Percentiles rank a stretch among this genome's conserved stretches.
phyloP scores from a whole-genome alignment of 805 yeast genomes.

The Barnettozyma salicaria region DNA sequence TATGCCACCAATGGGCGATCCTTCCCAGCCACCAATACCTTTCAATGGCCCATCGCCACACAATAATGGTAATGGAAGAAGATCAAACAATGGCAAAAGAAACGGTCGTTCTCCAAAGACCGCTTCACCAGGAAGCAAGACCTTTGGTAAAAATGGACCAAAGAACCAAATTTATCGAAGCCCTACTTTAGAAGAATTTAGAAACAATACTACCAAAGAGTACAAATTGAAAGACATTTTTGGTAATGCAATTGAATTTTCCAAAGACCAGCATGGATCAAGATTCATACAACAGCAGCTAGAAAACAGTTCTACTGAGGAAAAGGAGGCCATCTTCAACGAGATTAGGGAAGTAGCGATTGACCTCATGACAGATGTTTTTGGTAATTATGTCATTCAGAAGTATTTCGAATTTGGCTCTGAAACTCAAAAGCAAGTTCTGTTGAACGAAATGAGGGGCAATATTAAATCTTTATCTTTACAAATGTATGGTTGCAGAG shows the following conservation, averaged over 20 bases:
- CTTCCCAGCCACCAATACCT: conserved; percentile 11
- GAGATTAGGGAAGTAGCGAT: conserved; percentile 72
- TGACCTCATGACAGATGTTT: conserved; percentile 90
- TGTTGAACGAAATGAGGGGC: conserved; percentile 68
- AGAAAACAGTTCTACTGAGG: conserved; percentile 54
- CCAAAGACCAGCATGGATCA: conserved; percentile 96
- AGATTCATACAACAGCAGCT: conserved; percentile 91
- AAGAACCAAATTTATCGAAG: conserved; percentile 58
- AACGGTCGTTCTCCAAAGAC: conserved; percentile 23
- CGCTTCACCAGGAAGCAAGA: conserved; percentile 20
- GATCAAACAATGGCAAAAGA: conserved; percentile 7
- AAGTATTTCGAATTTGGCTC: conserved; percentile 85
- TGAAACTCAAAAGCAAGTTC: conserved; percentile 56
- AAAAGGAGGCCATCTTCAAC: conserved; percentile 74
- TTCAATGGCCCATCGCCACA: conserved; percentile 7
- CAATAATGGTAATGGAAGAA: conserved; percentile 3
- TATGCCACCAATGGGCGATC: conserved; percentile 18
- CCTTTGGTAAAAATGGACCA: conserved; percentile 16
- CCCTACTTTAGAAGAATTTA: conserved; percentile 79
- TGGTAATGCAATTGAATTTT: conserved; percentile 85
- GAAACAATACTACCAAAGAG: conserved; percentile 55
- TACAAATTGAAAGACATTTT: conserved; percentile 66
- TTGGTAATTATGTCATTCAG: conserved; percentile 96
- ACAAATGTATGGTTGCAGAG: conserved; percentile 98
- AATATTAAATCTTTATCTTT: conserved; percentile 69